Evolutionary conservation across 2,329 filamentous ascomycete species (phyloP).

Genomic region (Rasamsonia emersonii): DNA sequence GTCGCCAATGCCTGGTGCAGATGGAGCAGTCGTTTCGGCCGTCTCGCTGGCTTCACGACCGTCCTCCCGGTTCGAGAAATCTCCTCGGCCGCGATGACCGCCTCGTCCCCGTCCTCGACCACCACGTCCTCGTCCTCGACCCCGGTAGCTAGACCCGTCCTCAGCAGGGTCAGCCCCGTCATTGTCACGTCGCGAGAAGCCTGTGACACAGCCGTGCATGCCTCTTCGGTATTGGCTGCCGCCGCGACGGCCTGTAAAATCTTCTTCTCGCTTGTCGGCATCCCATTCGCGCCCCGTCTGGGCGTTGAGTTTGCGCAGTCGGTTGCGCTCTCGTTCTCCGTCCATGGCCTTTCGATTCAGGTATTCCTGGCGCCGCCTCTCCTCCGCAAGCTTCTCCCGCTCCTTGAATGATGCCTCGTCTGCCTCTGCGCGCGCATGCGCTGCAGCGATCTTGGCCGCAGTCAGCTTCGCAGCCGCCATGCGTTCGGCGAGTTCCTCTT

Average conservation of each 20-base stretch:
- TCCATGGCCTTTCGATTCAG: conserved; percentile 51
- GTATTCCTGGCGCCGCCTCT: conserved; percentile 44
- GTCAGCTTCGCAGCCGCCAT: conserved; percentile 55
- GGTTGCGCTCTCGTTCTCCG: conserved; percentile 53
- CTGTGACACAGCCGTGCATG: conserved; percentile 44
- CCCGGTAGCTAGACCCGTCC: conserved; percentile 6
- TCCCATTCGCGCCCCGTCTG: conserved; percentile 55
- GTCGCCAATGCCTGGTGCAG: conserved; percentile 18
- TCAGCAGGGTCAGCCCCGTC: conserved; percentile 18
- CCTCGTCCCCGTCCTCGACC: conserved; percentile 25
- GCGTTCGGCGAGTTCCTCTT: conserved; percentile 53
- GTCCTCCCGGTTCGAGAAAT: conserved; percentile 12
- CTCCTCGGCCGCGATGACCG: conserved; percentile 14
- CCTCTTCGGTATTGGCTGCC: conserved; percentile 41
- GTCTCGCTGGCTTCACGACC: conserved; percentile 7
- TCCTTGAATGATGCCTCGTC: conserved; percentile 57
- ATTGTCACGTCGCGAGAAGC: conserved; percentile 22
- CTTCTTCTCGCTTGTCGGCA: conserved; percentile 50
- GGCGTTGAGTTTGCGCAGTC: conserved; percentile 50
- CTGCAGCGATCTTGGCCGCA: conserved; percentile 50
- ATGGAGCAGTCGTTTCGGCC: conserved; percentile 10
- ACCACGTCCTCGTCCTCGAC: conserved; percentile 12
- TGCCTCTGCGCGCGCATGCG: conserved; percentile 58
- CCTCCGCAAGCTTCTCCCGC: conserved; percentile 51
- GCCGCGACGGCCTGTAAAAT: conserved; percentile 37